These are phyloP conservation scores for Dictyostelium brefeldianum DNA, from an alignment of 78 protist species.

Conservation along the genomic window DNA sequence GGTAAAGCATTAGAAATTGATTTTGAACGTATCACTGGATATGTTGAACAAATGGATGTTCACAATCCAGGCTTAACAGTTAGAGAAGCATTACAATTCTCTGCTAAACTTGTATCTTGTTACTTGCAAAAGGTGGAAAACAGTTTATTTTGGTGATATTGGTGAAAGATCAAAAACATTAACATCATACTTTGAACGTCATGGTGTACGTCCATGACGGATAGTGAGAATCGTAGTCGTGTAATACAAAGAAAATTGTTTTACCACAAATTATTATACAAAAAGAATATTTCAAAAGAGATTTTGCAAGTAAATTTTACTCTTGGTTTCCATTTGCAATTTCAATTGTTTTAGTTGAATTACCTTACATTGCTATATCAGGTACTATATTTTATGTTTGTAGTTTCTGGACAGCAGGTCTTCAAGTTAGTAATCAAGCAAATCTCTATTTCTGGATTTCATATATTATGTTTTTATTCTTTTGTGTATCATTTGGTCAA, in stretches of 20 bases:
- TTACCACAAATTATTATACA: conserved; percentile 61
- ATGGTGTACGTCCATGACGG: conserved; percentile 49
- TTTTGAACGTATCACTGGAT: conserved; percentile 83
- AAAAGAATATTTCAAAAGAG: conserved; percentile 55
- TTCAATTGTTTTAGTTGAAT: conserved; percentile 49
- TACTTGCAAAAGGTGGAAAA: conserved; percentile 82
- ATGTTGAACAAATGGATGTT: conserved; percentile 82
- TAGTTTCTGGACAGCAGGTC: conserved; percentile 60
- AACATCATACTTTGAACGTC: conserved; percentile 29
- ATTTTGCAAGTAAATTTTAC: conserved; percentile 47
- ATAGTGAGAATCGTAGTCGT: conserved; percentile 72
- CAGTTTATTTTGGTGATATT: conserved; percentile 83
- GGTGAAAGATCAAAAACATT: conserved; percentile 49
- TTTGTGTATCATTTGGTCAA: conserved; percentile 59
- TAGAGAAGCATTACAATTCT: conserved; percentile 69
- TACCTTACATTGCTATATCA: conserved; percentile 29
- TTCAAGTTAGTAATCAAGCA: background rate
- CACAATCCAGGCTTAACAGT: conserved; percentile 68
- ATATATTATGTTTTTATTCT: conserved; percentile 18
- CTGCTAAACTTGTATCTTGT: conserved; percentile 58
- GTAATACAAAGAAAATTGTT: conserved; percentile 51
- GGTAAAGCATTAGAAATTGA: conserved; percentile 79
- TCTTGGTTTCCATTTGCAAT: conserved; percentile 52
- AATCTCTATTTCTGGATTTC: conserved; percentile 51
- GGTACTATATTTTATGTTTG: conserved; percentile 65